A percentile compares a stretch with the other conserved stretches of the same genome.
These are phyloP conservation scores for Chlorella sp. DNA, from an alignment of 139 green algal genomes.

Conservation along the genomic window DNA sequence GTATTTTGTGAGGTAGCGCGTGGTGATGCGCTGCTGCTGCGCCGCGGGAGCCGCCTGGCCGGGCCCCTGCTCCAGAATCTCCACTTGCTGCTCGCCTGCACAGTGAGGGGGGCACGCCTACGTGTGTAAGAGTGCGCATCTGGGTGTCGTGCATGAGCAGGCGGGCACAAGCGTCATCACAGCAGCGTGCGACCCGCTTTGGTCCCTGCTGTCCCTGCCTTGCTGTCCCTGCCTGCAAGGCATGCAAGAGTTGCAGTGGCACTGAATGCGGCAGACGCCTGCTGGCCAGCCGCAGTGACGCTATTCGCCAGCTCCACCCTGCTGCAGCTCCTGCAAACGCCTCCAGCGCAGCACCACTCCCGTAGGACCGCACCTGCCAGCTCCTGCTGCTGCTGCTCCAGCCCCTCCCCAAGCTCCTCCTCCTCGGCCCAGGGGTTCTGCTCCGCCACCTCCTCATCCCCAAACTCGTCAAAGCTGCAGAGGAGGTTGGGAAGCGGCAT, in stretches of 20 bases:
- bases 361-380: too few relatives aligned
- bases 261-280: too few relatives aligned
- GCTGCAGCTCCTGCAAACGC: too few relatives aligned
- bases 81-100: constrained; percentile 29
- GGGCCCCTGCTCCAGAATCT: constrained; percentile 30
- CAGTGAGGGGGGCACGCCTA: too few relatives aligned
- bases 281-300: too few relatives aligned
- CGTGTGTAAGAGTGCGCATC: too few relatives aligned
- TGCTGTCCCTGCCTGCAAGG: too few relatives aligned
- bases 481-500: too few relatives aligned
- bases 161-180: background rate
- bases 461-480: constrained; percentile 10
- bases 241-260: too few relatives aligned
- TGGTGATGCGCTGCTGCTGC: constrained; percentile 80
- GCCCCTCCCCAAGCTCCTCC: constrained; percentile 8
- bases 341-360: too few relatives aligned
- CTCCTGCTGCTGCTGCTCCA: too few relatives aligned
- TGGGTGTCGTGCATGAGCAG: background rate
- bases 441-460: constrained; percentile 20
- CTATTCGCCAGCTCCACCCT: too few relatives aligned
- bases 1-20: constrained; percentile 98
- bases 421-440: constrained; percentile 20
- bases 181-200: background rate
- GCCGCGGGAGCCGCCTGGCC: background rate
- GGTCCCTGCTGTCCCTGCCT: background rate